Percentiles rank a stretch among this genome's conserved stretches.
Conservation (phyloP, 139 green algal species). For the Chlamydomonas sphaeroides region DNA sequence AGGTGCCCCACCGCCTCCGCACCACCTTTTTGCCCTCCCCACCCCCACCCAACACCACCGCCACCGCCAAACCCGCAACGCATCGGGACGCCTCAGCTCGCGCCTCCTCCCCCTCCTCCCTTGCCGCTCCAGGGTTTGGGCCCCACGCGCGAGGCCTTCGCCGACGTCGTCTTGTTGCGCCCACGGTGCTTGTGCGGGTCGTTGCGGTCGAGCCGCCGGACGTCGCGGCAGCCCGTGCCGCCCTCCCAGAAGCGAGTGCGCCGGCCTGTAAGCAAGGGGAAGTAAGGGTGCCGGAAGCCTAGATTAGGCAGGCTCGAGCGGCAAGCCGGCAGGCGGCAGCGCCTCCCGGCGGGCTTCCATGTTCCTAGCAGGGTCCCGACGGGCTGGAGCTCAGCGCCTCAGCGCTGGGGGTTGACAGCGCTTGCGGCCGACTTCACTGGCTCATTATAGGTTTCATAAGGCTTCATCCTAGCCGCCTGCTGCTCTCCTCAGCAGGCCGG, state of each 20-base stretch:
- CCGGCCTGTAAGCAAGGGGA: neutral
- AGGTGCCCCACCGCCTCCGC: too few relatives aligned
- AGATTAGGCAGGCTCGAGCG: neutral
- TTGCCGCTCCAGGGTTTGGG: slow-evolving; percentile 43
- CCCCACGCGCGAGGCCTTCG: slow-evolving; percentile 46
- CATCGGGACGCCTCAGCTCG: neutral
- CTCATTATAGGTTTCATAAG: too few relatives aligned
- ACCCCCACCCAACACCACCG: neutral
- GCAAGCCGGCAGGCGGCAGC: too few relatives aligned
- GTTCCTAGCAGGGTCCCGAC: too few relatives aligned
- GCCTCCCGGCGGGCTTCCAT: too few relatives aligned
- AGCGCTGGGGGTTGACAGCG: too few relatives aligned
- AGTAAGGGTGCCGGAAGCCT: neutral
- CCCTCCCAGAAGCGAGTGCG: slow-evolving; percentile 50
- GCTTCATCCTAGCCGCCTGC: too few relatives aligned
- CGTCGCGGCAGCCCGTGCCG: slow-evolving; percentile 41
- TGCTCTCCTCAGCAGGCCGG: too few relatives aligned
- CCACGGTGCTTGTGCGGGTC: slow-evolving; percentile 52
- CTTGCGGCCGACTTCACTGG: neutral
- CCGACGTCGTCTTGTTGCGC: slow-evolving; percentile 39
- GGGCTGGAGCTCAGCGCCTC: too few relatives aligned
- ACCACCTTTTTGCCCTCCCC: neutral
- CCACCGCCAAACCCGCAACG: neutral
- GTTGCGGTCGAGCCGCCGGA: slow-evolving; percentile 21
- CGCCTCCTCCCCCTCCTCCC: neutral